Evolutionary conservation across 345 rosid species (phyloP).

Genomic region (Salix viminalis): DNA sequence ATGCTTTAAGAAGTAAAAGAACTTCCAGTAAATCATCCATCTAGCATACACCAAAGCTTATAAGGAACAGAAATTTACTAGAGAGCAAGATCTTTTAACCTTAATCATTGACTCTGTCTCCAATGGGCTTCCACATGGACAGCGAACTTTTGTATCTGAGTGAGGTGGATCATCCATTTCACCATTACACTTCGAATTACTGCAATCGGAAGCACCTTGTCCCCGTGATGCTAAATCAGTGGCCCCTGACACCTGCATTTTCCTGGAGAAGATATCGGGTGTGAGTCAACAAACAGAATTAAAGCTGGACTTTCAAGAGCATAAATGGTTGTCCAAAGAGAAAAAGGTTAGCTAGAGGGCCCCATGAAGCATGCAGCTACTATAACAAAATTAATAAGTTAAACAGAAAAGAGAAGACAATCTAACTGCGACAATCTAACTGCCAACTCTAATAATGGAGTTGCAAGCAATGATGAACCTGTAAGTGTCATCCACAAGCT

Average conservation of each 20-base stretch:
- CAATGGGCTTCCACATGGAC: conserved; percentile 81
- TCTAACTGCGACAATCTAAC: background rate
- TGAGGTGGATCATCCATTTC: conserved; percentile 54
- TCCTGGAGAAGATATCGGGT: conserved; percentile 43
- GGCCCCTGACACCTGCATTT: conserved; percentile 90
- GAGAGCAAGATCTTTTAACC: conserved; percentile 33
- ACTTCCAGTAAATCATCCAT: background rate
- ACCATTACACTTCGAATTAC: conserved; percentile 57
- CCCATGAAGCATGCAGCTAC: background rate
- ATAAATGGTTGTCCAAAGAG: background rate
- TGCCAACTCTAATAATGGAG: background rate
- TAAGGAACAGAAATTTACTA: background rate
- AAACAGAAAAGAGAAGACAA: background rate
- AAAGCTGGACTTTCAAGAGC: conserved; percentile 5
- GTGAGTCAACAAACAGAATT: conserved; percentile 11
- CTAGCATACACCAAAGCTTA: background rate
- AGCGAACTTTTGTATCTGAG: conserved; percentile 65
- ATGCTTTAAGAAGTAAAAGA: background rate
- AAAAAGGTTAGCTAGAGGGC: background rate
- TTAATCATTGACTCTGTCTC: conserved; percentile 68
- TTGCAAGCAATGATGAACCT: conserved; percentile 41
- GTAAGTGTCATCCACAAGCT: conserved; percentile 82
- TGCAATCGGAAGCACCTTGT: conserved; percentile 58
- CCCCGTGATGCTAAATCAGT: conserved; percentile 82
- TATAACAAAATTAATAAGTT: background rate